phyloP scores from a whole-genome alignment of 1,284 basidiomycete genomes.

The Exobasidium rhododendri region DNA sequence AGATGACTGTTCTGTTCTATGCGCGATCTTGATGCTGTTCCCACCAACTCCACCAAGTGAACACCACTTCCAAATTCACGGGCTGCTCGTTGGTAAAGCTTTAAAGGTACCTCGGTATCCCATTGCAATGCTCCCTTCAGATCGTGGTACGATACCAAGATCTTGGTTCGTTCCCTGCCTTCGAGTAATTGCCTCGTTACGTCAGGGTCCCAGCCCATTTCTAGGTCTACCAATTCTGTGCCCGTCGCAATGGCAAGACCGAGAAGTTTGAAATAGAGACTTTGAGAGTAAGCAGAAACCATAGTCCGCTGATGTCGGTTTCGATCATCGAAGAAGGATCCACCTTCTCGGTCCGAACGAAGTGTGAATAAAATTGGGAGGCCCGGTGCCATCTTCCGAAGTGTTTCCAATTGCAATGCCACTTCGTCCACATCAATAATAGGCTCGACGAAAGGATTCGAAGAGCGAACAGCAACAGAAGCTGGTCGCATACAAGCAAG shows the following conservation, averaged over 20 bases:
- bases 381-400: slow-evolving; percentile 1
- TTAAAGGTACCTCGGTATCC: slow-evolving; percentile 12
- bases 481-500: slow-evolving; percentile 14
- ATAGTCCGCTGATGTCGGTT: slow-evolving; percentile 11
- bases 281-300: slow-evolving; percentile 16
- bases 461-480: slow-evolving; percentile 3
- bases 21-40: slow-evolving; percentile 4
- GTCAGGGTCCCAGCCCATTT: slow-evolving; percentile 17
- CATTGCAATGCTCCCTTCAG: slow-evolving; percentile 17
- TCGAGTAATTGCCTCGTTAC: neutral
- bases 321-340: slow-evolving; percentile 20
- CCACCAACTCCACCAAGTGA: slow-evolving; percentile 19
- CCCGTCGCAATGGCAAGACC: slow-evolving; percentile 16
- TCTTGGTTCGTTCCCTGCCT: slow-evolving; percentile 11
- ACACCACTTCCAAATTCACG: slow-evolving; percentile 15
- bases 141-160: slow-evolving; percentile 21
- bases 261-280: slow-evolving; percentile 17
- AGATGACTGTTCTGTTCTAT: slow-evolving; percentile 20
- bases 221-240: slow-evolving; percentile 20
- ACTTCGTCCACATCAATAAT: slow-evolving; percentile 17
- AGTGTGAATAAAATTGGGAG: slow-evolving; percentile 21
- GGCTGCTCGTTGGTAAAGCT: slow-evolving; percentile 19
- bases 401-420: slow-evolving; percentile 16
- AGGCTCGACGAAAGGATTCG: slow-evolving; percentile 8
- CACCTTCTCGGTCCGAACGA: slow-evolving; percentile 20